phyloP scores from a whole-genome alignment of 306 rosid species.

The Cicer chorassanicum region DNA sequence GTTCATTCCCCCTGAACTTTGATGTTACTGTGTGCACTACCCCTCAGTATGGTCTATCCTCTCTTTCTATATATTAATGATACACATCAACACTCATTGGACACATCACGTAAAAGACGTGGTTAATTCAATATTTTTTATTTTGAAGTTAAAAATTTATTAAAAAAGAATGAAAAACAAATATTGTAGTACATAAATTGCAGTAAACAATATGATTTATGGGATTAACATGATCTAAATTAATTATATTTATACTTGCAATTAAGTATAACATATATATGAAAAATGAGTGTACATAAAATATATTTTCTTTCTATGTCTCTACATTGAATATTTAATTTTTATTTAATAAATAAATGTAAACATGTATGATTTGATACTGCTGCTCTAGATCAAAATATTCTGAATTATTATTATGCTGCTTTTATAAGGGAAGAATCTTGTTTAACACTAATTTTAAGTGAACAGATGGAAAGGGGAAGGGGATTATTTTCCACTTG shows the following conservation, averaged over 20 bases:
- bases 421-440: conserved; percentile 42
- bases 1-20: conserved; percentile 97
- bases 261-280: too few species aligned
- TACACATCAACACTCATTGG: too few species aligned
- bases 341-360: background rate
- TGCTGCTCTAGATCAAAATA: conserved; percentile 45
- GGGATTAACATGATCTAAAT: too few species aligned
- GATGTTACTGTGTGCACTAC: conserved; percentile 46
- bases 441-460: conserved; percentile 42
- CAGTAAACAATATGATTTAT: too few species aligned
- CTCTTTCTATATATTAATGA: background rate
- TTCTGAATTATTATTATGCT: conserved; percentile 46
- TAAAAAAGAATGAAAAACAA: too few species aligned
- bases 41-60: conserved; percentile 30
- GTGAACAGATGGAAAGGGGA: conserved; percentile 14
- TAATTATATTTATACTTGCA: too few species aligned
- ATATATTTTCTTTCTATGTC: background rate
- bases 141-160: too few species aligned
- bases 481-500: conserved; percentile 40
- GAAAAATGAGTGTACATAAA: too few species aligned
- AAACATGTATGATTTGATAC: conserved; percentile 45
- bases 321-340: background rate
- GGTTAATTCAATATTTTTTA: too few species aligned
- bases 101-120: too few species aligned
- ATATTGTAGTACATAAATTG: too few species aligned